Evolutionary conservation across 345 rosid genomes (phyloP), one percentile per base, ranked within the genome.

Genomic region (Gossypium turneri): DNA sequence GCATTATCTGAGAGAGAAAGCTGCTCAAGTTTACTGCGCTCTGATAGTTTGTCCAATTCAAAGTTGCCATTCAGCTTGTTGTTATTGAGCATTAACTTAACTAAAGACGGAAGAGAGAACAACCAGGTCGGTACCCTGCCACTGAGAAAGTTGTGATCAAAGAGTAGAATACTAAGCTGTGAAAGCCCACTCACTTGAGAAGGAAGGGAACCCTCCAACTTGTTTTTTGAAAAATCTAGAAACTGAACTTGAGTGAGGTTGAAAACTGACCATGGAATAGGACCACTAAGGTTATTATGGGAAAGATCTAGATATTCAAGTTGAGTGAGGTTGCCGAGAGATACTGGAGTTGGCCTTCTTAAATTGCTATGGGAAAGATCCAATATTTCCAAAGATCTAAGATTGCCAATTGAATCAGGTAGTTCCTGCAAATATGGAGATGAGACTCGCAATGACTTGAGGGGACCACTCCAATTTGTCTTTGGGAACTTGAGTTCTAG

Each of bases 401-500:
- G 62, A 55, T 45, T 67, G 7, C 67, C 77, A 19, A 75, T 78
- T 52, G 76, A 41, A 61, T 50, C 53, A 7, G 63, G 77, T 2
- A 75, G 3, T 9, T 64, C n/a, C n/a, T 76, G 67, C n/a, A 43
- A 27, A 73, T 64, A 75, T 8, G 47, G 38, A 43, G 2, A 0
- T n/a, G 74, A 3, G 4, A 29, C 34, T 29, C 3, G 34, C 34
- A 29, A n/a, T 29, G 34, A 29, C 34, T 29, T 29, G 34, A 29
- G 34, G 34, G 34, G 6, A 63, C 68, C 68, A 41, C 48, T 38
- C 75, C 38, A 56, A 22, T 77, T 69, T n/a, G 66, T 61, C 2
- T 44, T 19, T 17, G 80, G 82, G 9, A 78, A 38, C 53, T n/a
- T 29, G 27, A 81, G 4, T 29, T 25, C 27, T 25, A 25, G 34